phyloP scores from a whole-genome alignment of 257 asterid species.

The Jacaranda mimosifolia region DNA sequence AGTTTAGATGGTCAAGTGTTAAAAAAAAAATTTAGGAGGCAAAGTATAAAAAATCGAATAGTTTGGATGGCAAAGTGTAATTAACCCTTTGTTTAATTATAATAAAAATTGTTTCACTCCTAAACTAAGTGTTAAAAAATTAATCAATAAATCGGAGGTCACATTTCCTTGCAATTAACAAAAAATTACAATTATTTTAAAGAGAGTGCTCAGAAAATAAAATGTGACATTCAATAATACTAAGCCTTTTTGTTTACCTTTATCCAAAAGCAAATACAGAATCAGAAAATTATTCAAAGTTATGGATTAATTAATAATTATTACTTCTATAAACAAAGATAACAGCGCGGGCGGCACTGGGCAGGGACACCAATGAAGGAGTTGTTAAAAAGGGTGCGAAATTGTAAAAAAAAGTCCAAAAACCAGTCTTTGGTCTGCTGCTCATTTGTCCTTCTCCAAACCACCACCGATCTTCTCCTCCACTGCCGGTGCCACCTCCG shows the following conservation, averaged over 20 bases:
- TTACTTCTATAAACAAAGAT: neutral
- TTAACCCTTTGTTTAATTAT: no score
- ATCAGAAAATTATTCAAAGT: neutral
- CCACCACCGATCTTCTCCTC: conserved; percentile 24
- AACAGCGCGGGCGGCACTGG: neutral
- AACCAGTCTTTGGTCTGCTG: neutral
- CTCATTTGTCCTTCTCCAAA: neutral
- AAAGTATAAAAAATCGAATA: no score
- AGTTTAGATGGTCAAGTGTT: no score
- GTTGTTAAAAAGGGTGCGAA: neutral
- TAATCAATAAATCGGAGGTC: neutral
- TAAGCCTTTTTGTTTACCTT: neutral
- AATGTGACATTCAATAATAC: neutral
- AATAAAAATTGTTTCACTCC: neutral
- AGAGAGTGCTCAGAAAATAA: neutral
- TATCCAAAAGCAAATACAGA: neutral
- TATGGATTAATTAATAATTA: neutral
- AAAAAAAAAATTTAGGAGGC: no score
- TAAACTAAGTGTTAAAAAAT: neutral
- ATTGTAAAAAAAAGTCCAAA: neutral
- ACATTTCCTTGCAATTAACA: no score
- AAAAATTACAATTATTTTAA: no score
- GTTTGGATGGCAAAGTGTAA: no score
- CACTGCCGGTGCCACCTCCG: conserved; percentile 10
- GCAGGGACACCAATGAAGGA: neutral